Percentiles rank a stretch among this genome's conserved stretches.
phyloP scores from a whole-genome alignment of 768 basidiomycete species.

The Trametes sanguinea region DNA sequence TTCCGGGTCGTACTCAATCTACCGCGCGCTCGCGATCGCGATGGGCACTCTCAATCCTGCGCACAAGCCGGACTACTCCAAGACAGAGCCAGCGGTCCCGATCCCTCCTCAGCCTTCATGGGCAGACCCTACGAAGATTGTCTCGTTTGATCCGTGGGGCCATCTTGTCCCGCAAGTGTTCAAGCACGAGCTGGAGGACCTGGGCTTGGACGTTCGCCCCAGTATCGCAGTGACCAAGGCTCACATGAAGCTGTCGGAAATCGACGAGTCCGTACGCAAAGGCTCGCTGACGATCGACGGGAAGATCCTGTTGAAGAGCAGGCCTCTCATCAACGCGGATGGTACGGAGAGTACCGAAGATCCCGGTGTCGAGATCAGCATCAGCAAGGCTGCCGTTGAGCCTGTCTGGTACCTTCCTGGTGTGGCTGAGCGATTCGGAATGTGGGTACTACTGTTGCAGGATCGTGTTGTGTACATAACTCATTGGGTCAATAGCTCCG shows the following conservation, averaged over 20 bases:
- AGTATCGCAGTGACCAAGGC: conserved; percentile 93
- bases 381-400: conserved; percentile 94
- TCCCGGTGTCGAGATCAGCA: conserved; percentile 83
- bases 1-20: conserved; percentile 92
- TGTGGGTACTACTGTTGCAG: conserved; percentile 50
- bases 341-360: conserved; percentile 56
- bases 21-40: conserved; percentile 89
- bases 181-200: conserved; percentile 56
- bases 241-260: conserved; percentile 92
- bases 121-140: conserved; percentile 78
- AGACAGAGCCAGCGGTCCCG: conserved; percentile 82
- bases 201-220: conserved; percentile 83
- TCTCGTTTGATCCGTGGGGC: conserved; percentile 93
- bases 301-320: conserved; percentile 73
- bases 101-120: conserved; percentile 79
- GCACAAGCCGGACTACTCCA: conserved; percentile 80
- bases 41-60: conserved; percentile 79
- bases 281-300: conserved; percentile 82
- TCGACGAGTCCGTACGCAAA: conserved; percentile 77
- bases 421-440: conserved; percentile 90
- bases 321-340: conserved; percentile 62
- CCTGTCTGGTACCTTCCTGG: conserved; percentile 97
- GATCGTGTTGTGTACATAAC: background rate
- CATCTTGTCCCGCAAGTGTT: conserved; percentile 81
- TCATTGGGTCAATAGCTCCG: conserved; percentile 53